Conservation (phyloP, 1,139 yeast genomes). For the Pichia sp. region DNA sequence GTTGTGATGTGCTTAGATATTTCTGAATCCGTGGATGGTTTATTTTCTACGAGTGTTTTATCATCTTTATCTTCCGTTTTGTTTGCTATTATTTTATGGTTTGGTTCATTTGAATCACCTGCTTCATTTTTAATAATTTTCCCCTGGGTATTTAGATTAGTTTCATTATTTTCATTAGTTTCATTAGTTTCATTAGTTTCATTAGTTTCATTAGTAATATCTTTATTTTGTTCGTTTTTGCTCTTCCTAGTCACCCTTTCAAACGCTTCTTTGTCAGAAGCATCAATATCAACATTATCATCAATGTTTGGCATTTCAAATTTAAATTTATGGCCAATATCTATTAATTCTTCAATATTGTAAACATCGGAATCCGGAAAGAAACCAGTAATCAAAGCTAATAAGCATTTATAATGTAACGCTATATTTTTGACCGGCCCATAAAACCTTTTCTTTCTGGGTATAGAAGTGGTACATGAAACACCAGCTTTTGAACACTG, state of each 20-base stretch:
- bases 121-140: neutral
- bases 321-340: conserved; percentile 32
- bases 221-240: neutral
- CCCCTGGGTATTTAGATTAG: neutral
- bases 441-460: conserved; percentile 34
- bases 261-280: conserved; percentile 6
- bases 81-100: neutral
- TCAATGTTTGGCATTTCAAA: conserved; percentile 33
- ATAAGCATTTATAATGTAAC: conserved; percentile 35
- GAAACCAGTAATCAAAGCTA: conserved; percentile 33
- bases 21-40: neutral
- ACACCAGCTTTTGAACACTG: conserved; percentile 33
- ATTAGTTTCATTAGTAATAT: neutral
- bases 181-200: neutral
- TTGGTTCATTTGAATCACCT: neutral
- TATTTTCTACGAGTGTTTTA: neutral
- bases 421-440: conserved; percentile 35
- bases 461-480: conserved; percentile 36
- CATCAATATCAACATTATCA: conserved; percentile 14
- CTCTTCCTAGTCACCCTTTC: neutral
- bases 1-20: neutral
- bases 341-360: conserved; percentile 33
- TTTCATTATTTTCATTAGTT: neutral
- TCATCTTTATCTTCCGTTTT: neutral
- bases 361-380: conserved; percentile 38